These are phyloP conservation scores for Aspergillus taichungensis DNA, from an alignment of 495 filamentous ascomycete species.

Conservation along the genomic window DNA sequence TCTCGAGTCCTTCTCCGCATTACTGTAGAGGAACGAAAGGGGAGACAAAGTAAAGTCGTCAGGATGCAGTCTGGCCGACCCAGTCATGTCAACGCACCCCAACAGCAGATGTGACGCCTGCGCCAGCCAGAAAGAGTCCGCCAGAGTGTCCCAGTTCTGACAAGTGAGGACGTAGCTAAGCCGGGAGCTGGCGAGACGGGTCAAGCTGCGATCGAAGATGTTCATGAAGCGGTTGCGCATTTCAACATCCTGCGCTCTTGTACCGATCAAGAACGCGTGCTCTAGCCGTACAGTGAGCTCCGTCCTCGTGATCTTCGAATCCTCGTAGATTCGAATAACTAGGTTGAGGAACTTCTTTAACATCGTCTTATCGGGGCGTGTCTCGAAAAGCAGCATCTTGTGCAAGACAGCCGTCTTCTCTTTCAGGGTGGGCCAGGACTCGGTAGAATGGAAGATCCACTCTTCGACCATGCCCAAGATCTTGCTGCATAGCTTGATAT, in stretches of 20 bases:
- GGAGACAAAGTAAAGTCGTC: conserved; percentile 77
- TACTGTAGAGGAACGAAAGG: conserved; percentile 55
- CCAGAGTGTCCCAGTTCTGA: conserved; percentile 97
- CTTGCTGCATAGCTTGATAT: conserved; percentile 75
- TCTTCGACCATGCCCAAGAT: conserved; percentile 88
- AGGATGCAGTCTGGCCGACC: conserved; percentile 59
- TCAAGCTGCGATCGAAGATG: conserved; percentile 88
- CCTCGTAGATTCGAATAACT: conserved; percentile 95
- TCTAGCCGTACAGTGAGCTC: conserved; percentile 95
- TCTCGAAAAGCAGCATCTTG: conserved; percentile 96
- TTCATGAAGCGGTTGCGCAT: conserved; percentile 94
- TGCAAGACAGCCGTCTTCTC: conserved; percentile 95
- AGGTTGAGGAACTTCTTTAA: conserved; percentile 88
- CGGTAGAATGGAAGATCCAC: conserved; percentile 91
- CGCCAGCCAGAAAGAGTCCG: conserved; percentile 91
- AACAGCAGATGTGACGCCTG: conserved; percentile 89
- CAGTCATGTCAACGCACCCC: conserved; percentile 80
- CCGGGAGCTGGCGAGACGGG: conserved; percentile 74
- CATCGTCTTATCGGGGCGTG: conserved; percentile 69
- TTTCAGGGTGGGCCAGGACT: conserved; percentile 91
- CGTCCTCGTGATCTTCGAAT: conserved; percentile 86
- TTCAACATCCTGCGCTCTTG: conserved; percentile 85
- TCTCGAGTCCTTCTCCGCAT: conserved; percentile 58
- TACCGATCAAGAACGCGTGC: conserved; percentile 94
- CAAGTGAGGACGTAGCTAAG: conserved; percentile 78